Evolutionary conservation across 2,329 filamentous ascomycete species (phyloP).

Genomic region (Fusarium musae): DNA sequence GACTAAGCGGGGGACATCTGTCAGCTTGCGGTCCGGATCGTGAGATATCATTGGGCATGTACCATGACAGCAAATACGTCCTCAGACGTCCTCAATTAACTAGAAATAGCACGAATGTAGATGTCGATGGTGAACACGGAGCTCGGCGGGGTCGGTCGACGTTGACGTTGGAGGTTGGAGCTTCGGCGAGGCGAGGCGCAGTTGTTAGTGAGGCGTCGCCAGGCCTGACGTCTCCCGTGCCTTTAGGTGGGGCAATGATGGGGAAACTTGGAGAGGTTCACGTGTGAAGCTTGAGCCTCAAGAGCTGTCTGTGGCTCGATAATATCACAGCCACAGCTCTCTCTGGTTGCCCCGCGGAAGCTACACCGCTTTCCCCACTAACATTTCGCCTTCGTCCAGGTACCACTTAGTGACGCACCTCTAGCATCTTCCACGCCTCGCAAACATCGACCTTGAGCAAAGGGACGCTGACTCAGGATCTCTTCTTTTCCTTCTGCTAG

Average conservation of each 20-base stretch:
- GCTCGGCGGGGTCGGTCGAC: conserved; percentile 43
- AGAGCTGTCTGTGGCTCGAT: conserved; percentile 16
- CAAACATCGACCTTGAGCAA: conserved; percentile 4
- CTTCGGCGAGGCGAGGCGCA: conserved; percentile 37
- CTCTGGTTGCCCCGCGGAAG: conserved; percentile 20
- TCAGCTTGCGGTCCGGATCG: conserved; percentile 26
- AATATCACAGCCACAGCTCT: conserved; percentile 16
- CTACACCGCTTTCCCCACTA: conserved; percentile 46
- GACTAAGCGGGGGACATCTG: conserved; percentile 65
- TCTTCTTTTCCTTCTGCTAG: background rate
- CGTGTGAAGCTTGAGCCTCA: conserved; percentile 32
- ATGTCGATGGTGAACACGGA: conserved; percentile 26
- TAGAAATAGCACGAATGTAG: conserved; percentile 18
- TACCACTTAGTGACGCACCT: conserved; percentile 50
- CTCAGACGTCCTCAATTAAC: conserved; percentile 11
- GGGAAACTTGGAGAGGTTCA: conserved; percentile 19
- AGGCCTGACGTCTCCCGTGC: conserved; percentile 47
- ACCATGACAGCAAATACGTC: conserved; percentile 35
- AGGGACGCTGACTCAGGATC: background rate
- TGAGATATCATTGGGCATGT: background rate
- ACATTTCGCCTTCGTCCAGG: conserved; percentile 41
- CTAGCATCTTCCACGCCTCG: conserved; percentile 25
- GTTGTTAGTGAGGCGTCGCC: conserved; percentile 37
- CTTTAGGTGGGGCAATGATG: conserved; percentile 44
- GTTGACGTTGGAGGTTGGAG: conserved; percentile 45